phyloP scores from a whole-genome alignment of 768 basidiomycete genomes.

The Amanita pallidorosea region DNA sequence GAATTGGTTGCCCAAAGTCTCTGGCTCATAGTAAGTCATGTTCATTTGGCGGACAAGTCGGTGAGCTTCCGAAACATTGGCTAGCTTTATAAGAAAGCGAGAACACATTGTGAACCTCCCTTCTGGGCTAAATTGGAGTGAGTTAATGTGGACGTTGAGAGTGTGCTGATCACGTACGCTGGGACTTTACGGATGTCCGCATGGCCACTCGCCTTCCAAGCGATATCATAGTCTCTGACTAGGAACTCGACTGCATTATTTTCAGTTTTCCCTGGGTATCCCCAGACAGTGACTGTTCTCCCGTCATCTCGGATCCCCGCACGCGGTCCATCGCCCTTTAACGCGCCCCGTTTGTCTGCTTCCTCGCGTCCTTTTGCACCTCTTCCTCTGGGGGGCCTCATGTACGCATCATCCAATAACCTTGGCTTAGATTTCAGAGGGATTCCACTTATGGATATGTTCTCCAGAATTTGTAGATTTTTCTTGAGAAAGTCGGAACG shows the following conservation, averaged over 20 bases:
- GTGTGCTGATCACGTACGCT: constrained; percentile 25
- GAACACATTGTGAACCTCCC: constrained; percentile 33
- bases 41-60: constrained; percentile 55
- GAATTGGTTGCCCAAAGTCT: constrained; percentile 25
- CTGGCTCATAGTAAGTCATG: constrained; percentile 36
- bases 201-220: constrained; percentile 22
- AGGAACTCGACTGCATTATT: constrained; percentile 23
- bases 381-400: constrained; percentile 12
- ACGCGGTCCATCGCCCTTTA: constrained; percentile 34
- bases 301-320: constrained; percentile 40
- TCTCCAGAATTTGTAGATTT: constrained; percentile 31
- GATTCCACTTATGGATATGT: constrained; percentile 34
- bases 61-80: constrained; percentile 56
- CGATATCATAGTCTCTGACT: constrained; percentile 35
- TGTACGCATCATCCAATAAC: constrained; percentile 8
- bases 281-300: constrained; percentile 47
- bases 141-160: neutral
- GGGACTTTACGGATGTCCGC: constrained; percentile 40
- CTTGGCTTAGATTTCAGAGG: constrained; percentile 24
- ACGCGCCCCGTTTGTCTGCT: constrained; percentile 13
- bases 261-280: constrained; percentile 42
- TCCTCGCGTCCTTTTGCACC: constrained; percentile 21
- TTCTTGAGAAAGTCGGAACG: constrained; percentile 30
- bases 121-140: constrained; percentile 17
- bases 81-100: constrained; percentile 44